Evolutionary conservation across 441 rosid genomes (phyloP).

Genomic region (Populus tomentosa): DNA sequence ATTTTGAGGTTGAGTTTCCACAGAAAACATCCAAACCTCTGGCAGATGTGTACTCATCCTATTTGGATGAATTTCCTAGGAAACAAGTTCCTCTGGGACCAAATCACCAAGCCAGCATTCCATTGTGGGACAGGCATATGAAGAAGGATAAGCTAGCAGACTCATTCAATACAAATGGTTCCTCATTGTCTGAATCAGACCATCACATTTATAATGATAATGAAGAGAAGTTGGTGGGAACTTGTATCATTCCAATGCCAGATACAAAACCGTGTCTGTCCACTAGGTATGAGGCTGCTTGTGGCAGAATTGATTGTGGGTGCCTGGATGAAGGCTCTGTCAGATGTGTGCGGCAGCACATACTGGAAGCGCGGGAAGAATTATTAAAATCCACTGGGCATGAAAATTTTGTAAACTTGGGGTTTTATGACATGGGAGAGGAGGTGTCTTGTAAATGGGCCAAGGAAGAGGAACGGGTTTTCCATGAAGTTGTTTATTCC

Average conservation of each 20-base stretch:
- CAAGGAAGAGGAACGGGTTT: slow-evolving; percentile 35
- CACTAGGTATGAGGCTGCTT: slow-evolving; percentile 12
- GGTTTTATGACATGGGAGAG: slow-evolving; percentile 50
- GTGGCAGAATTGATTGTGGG: slow-evolving; percentile 25
- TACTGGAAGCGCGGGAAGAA: slow-evolving; percentile 32
- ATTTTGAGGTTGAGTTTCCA: slow-evolving; percentile 30
- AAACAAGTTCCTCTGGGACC: slow-evolving; percentile 59
- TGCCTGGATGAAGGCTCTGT: slow-evolving; percentile 41
- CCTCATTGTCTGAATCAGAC: slow-evolving; percentile 1
- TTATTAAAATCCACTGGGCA: slow-evolving; percentile 31
- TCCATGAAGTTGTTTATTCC: slow-evolving; percentile 36
- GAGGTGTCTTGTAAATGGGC: slow-evolving; percentile 40
- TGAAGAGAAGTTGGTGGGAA: slow-evolving; percentile 28
- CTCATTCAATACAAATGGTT: slow-evolving; percentile 17
- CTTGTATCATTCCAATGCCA: slow-evolving; percentile 42
- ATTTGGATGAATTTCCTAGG: slow-evolving; percentile 37
- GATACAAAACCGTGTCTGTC: slow-evolving; percentile 1
- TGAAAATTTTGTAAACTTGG: slow-evolving; percentile 35
- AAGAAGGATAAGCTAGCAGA: background rate
- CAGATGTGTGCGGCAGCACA: slow-evolving; percentile 44
- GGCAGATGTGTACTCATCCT: slow-evolving; percentile 35
- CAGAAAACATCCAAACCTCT: slow-evolving; percentile 26
- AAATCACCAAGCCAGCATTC: slow-evolving; percentile 57
- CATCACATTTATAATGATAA: slow-evolving; percentile 1
- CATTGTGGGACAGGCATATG: slow-evolving; percentile 30